Evolutionary conservation across 768 basidiomycete genomes (phyloP).

Genomic region (Boletus subcaerulescens): DNA sequence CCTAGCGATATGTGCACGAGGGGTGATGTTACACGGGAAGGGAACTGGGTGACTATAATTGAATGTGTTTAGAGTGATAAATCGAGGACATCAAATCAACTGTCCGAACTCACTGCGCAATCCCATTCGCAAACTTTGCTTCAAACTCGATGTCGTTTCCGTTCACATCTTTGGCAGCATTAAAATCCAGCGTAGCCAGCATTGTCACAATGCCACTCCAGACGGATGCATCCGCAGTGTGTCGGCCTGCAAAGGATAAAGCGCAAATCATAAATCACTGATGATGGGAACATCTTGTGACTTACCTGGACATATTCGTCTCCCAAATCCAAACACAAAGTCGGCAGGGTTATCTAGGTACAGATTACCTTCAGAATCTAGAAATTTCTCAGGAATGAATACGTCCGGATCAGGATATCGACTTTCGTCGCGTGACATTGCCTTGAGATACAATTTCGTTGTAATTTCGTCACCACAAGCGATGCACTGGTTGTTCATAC

Average conservation of each 20-base stretch:
- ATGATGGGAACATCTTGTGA: not conserved
- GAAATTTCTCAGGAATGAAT: not conserved
- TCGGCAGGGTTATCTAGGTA: not conserved
- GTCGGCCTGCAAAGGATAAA: not conserved
- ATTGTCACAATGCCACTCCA: not conserved
- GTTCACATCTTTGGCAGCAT: not conserved
- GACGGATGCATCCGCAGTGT: not conserved
- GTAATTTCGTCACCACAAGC: not conserved
- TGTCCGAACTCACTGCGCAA: not conserved
- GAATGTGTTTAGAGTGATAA: not conserved
- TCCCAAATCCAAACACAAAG: not conserved
- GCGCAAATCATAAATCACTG: not conserved
- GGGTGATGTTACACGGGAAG: not conserved
- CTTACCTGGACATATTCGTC: not conserved
- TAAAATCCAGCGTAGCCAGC: not conserved
- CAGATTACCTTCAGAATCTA: not conserved
- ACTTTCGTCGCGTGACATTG: not conserved
- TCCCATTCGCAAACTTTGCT: not conserved
- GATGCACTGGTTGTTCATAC: not conserved
- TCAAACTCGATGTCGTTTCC: not conserved
- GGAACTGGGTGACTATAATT: not conserved
- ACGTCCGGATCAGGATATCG: not conserved
- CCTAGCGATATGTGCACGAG: not conserved
- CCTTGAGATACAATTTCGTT: not conserved
- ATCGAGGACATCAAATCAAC: not conserved